A percentile compares a stretch with the other conserved stretches of the same genome.
These are phyloP conservation scores for Parascedosporium putredinis DNA, from an alignment of 2,329 filamentous ascomycete genomes.

Conservation along the genomic window DNA sequence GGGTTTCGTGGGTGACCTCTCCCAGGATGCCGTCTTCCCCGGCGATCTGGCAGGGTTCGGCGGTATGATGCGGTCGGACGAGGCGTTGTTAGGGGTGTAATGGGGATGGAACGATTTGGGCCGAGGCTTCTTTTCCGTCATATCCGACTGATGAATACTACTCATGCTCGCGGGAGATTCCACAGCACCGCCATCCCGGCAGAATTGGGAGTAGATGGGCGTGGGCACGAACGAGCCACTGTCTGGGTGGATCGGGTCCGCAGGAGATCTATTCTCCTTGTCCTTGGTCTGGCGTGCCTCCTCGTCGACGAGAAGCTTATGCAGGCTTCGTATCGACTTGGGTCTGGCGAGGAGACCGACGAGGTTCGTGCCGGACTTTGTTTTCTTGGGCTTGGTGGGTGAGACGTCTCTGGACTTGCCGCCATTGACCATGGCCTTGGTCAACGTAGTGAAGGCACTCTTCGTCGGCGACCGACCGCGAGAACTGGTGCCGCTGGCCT, in stretches of 20 bases:
- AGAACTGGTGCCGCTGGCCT: conserved; percentile 18
- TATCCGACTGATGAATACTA: conserved; percentile 13
- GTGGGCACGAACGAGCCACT: conserved; percentile 33
- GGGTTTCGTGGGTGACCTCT: conserved; percentile 24
- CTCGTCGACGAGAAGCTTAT: conserved; percentile 37
- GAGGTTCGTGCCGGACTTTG: conserved; percentile 77
- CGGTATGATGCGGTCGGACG: not conserved
- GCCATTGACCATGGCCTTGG: conserved; percentile 27
- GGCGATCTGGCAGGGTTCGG: conserved; percentile 8
- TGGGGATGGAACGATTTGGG: conserved; percentile 40
- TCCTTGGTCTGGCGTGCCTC: conserved; percentile 45
- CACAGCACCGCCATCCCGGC: conserved; percentile 16
- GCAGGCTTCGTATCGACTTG: conserved; percentile 61
- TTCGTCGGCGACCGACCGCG: conserved; percentile 31
- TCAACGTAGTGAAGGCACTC: conserved; percentile 30
- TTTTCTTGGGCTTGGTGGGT: conserved; percentile 60
- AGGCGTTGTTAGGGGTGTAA: conserved; percentile 13
- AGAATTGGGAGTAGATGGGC: conserved; percentile 75
- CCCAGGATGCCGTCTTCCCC: conserved; percentile 20
- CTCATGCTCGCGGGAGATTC: conserved; percentile 17
- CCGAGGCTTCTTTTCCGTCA: conserved; percentile 26
- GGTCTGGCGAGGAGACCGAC: conserved; percentile 63
- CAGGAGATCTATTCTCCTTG: conserved; percentile 72
- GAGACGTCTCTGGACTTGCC: conserved; percentile 34
- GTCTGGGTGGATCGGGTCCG: conserved; percentile 13